Evolutionary conservation across 306 rosid species (phyloP).

Genomic region (Citrullus colocynthis): DNA sequence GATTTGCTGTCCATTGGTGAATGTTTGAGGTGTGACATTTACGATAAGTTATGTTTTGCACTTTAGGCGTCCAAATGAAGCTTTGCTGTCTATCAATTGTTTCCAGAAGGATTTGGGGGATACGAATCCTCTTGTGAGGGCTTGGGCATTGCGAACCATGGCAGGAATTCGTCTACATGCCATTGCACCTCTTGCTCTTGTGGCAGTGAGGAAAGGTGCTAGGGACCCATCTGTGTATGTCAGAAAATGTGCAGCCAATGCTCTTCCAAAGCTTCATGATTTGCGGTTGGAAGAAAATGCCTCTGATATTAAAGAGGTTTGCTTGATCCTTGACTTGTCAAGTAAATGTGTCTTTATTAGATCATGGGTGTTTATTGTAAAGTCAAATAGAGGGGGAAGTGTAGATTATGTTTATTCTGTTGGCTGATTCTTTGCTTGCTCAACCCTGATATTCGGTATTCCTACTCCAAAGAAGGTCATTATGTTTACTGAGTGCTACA

Average conservation of each 20-base stretch:
- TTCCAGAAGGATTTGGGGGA: conserved; percentile 92
- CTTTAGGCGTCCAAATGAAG: conserved; percentile 92
- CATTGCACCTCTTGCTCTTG: conserved; percentile 83
- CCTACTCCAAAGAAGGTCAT: not conserved
- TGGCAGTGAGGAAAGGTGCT: conserved; percentile 81
- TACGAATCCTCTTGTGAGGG: conserved; percentile 78
- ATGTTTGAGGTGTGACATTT: not conserved
- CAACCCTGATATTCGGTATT: not conserved
- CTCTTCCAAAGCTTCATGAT: conserved; percentile 92
- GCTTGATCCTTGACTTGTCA: conserved; percentile 2
- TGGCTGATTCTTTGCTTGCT: not conserved
- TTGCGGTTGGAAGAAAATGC: conserved; percentile 72
- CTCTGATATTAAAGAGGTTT: conserved; percentile 76
- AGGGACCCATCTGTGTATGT: conserved; percentile 89
- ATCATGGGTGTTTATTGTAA: not conserved
- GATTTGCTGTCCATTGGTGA: not conserved
- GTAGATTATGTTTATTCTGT: not conserved
- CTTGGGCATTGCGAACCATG: conserved; percentile 94
- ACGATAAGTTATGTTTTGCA: conserved; percentile 9
- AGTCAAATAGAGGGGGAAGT: not conserved
- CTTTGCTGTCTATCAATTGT: conserved; percentile 78
- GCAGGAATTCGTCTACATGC: conserved; percentile 89
- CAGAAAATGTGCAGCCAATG: conserved; percentile 87
- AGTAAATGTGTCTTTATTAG: not conserved
- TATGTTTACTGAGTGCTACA: not conserved